A percentile compares a stretch with the other conserved stretches of the same genome.
phyloP scores from a whole-genome alignment of 2,329 filamentous ascomycete species.

The Colletotrichum eleusines region DNA sequence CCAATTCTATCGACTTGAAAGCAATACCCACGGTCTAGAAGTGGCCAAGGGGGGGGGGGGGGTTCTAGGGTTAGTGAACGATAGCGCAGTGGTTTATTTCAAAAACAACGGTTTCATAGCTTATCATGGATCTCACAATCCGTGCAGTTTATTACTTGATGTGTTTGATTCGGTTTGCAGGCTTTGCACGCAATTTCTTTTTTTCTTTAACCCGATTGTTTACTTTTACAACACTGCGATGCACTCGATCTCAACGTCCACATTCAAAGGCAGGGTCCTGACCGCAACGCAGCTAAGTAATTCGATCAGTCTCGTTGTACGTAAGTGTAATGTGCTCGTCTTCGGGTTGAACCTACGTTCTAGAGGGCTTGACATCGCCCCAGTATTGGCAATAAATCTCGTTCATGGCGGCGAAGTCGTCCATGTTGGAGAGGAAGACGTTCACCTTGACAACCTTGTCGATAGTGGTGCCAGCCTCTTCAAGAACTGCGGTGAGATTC shows the following conservation, averaged over 20 bases:
- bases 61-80: neutral
- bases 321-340: neutral
- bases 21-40: rapidly evolving
- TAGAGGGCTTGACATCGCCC: slow-evolving; percentile 60
- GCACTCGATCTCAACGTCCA: slow-evolving; percentile 53
- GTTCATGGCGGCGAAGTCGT: slow-evolving; percentile 81
- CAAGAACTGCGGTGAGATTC: slow-evolving; percentile 77
- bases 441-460: slow-evolving; percentile 78
- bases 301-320: neutral
- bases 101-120: neutral
- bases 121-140: neutral
- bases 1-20: neutral
- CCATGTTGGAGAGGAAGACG: slow-evolving; percentile 80
- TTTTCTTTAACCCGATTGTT: too few species aligned
- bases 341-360: slow-evolving; percentile 52
- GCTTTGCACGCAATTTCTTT: neutral
- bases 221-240: slow-evolving; percentile 48
- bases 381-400: slow-evolving; percentile 79
- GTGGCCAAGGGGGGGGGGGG: too few species aligned
- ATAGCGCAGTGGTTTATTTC: neutral
- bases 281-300: slow-evolving; percentile 51
- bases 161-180: neutral
- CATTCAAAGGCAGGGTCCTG: slow-evolving; percentile 50
- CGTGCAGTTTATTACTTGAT: neutral
- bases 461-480: slow-evolving; percentile 74